Evolutionary conservation across 352 stramenopile genomes (phyloP), one percentile per base, ranked within the genome.

Genomic region (Phytophthora sp.): DNA sequence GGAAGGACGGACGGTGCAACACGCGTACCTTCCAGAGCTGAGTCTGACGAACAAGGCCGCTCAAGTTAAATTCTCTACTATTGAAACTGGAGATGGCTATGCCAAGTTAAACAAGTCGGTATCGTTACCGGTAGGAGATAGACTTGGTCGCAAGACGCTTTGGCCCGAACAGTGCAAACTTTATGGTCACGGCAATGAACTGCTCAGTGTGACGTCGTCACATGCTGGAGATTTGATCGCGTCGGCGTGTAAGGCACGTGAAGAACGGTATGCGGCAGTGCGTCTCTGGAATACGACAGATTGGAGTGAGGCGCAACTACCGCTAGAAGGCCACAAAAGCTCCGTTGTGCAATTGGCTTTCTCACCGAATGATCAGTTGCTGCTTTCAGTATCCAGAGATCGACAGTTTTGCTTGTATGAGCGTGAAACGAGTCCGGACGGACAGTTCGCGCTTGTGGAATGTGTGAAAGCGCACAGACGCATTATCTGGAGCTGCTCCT

Each of bases 401-500:
- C 80, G 82, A 2, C 82, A 92, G 16, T 78, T 93, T 12, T 93
- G 84, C 55, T 51, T 94, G 0, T 93, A 88, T 42, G 53, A 76
- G n/a, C 70, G 57, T 16, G 41, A 64, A 8, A 12, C 36, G 11
- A 51, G n/a, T 16, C 49, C 56, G 12, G 69, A 71, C 16, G 57
- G 47, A 1, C 64, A 68, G 15, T 94, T 79, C 53, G 44, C 42
- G 9, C 71, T 91, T 8, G 41, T 70, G 7, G 56, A 82, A n/a
- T 73, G 68, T 7, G 61, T 85, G 31, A 93, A 90, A 67, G 80
- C 81, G 12, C 86, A 94, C 62, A 82, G 88, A 46, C 79, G 86
- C 6, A 94, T 92, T 33, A 88, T 94, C 41, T 94, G 86, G 86
- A 90, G 75, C 53, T 93, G 84, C 39, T 81, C 80, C 16, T 94